Evolutionary conservation across 257 asterid genomes (phyloP).

Genomic region (Lantana camara): DNA sequence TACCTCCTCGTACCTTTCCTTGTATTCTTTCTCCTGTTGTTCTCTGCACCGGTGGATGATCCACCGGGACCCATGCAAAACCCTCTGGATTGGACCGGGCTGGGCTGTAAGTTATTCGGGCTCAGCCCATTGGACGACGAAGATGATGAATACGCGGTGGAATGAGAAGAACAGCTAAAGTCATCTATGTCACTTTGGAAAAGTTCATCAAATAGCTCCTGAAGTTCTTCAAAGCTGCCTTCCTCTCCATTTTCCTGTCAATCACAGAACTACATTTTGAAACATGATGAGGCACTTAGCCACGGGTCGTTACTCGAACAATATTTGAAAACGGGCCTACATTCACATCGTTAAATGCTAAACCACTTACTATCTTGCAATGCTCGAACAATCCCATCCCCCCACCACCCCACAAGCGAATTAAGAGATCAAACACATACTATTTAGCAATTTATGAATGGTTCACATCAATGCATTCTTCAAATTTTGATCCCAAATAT

Average conservation of each 20-base stretch:
- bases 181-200: constrained; percentile 51
- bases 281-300: constrained; percentile 34
- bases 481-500: neutral
- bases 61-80: constrained; percentile 64
- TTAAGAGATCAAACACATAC: too few species aligned
- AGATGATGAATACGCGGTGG: constrained; percentile 2
- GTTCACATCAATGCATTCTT: neutral
- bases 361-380: too few species aligned
- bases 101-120: constrained; percentile 18
- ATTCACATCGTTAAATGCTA: too few species aligned
- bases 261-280: constrained; percentile 33
- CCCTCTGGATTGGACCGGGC: constrained; percentile 39
- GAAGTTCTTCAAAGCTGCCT: constrained; percentile 69
- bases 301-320: neutral
- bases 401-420: too few species aligned
- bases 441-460: too few species aligned
- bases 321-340: too few species aligned
- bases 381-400: too few species aligned
- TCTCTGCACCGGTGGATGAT: constrained; percentile 32
- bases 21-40: constrained; percentile 39
- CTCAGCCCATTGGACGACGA: constrained; percentile 39
- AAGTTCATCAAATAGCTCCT: constrained; percentile 64
- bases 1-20: constrained; percentile 38
- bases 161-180: constrained; percentile 40
- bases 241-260: constrained; percentile 59